Evolutionary conservation across 169 alveolate genomes (phyloP).

Genomic region (Cryptosporidium canis): DNA sequence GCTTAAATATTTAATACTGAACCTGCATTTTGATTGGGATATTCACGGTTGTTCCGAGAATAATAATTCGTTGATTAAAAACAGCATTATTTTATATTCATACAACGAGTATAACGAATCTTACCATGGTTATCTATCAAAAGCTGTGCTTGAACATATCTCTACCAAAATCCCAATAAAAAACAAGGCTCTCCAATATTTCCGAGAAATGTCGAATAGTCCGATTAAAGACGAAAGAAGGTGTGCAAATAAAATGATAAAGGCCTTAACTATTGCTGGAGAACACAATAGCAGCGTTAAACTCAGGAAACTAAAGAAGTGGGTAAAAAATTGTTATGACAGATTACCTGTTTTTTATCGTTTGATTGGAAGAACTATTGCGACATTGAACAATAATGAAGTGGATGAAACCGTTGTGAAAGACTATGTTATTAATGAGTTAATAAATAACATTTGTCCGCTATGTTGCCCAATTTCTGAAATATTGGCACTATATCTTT

Average conservation of each 20-base stretch:
- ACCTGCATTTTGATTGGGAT: slow-evolving; percentile 1
- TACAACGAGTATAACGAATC: background rate
- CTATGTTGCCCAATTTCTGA: slow-evolving; percentile 49
- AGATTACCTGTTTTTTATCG: slow-evolving; percentile 29
- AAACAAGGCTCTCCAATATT: slow-evolving; percentile 18
- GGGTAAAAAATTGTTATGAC: background rate
- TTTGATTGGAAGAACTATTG: background rate
- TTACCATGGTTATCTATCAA: slow-evolving; percentile 8
- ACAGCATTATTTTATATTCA: background rate
- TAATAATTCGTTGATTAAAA: background rate
- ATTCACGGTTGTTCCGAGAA: background rate
- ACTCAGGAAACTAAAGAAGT: background rate
- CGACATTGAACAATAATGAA: background rate
- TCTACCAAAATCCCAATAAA: background rate
- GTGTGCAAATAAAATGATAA: slow-evolving; percentile 10
- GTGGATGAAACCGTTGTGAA: background rate
- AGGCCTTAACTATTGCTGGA: background rate
- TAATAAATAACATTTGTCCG: slow-evolving; percentile 38
- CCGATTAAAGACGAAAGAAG: background rate
- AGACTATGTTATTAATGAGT: background rate
- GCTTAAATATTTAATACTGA: background rate
- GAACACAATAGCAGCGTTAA: background rate
- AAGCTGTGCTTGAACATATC: background rate
- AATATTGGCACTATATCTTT: background rate
- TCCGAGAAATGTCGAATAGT: background rate